These are phyloP conservation scores for Hericium coralloides DNA, from an alignment of 768 basidiomycete genomes.

Conservation along the genomic window DNA sequence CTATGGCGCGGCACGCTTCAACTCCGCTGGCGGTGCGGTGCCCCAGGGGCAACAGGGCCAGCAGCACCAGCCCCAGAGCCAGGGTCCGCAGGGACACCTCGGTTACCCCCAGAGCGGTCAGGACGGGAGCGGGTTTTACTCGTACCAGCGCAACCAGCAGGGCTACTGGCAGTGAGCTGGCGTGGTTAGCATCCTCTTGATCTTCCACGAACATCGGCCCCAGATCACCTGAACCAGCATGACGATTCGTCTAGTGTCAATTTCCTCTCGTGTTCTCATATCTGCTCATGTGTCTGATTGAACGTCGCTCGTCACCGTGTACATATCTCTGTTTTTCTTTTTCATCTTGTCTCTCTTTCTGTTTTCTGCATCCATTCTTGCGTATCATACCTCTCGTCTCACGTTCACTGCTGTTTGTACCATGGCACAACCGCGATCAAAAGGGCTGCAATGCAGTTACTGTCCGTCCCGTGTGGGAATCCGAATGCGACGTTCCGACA, in stretches of 20 bases:
- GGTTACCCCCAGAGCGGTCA: slow-evolving; percentile 61
- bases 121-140: slow-evolving; percentile 55
- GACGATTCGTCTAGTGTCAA: not conserved
- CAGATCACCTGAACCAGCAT: slow-evolving; percentile 1
- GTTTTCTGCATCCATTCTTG: slow-evolving; percentile 12
- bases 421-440: no score
- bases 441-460: no score
- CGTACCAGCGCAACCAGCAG: slow-evolving; percentile 37
- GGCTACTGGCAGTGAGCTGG: slow-evolving; percentile 39
- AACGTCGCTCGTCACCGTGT: not conserved
- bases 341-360: slow-evolving; percentile 10
- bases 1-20: slow-evolving; percentile 36
- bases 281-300: not conserved
- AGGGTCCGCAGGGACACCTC: slow-evolving; percentile 44
- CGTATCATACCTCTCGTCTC: slow-evolving; percentile 17
- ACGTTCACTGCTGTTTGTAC: not conserved
- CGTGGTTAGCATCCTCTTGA: not conserved
- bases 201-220: not conserved
- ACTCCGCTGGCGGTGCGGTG: slow-evolving; percentile 22
- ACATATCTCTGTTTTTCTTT: slow-evolving; percentile 1
- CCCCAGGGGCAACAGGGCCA: slow-evolving; percentile 44
- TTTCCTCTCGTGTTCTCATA: slow-evolving; percentile 7
- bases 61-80: slow-evolving; percentile 29
- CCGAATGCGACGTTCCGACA: no score
- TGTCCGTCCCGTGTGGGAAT: no score